A percentile compares a stretch with the other conserved stretches of the same genome.
Evolutionary conservation across 164 flowering plant species (phyloP).

Genomic region (Macadamia integrifolia): DNA sequence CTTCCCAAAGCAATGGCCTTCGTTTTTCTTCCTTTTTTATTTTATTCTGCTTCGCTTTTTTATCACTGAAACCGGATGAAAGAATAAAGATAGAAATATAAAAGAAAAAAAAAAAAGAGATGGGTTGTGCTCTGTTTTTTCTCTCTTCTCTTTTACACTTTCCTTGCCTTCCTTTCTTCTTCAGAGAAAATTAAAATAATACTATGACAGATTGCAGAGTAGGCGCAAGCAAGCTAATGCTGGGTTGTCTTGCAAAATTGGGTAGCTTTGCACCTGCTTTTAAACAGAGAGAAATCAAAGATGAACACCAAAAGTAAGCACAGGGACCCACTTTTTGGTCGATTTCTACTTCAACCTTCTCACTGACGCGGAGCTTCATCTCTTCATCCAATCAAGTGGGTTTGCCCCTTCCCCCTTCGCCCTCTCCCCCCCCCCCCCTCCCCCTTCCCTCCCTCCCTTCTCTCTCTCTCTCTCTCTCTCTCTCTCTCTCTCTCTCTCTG

Average conservation of each 20-base stretch:
- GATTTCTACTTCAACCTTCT: background rate
- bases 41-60: background rate
- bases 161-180: background rate
- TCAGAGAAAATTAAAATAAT: background rate
- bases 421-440: too few species aligned
- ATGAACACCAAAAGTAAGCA: background rate
- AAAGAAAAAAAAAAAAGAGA: background rate
- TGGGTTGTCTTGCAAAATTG: constrained; percentile 8
- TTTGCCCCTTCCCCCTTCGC: background rate
- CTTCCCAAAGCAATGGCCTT: constrained; percentile 5
- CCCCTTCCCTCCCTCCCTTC: background rate
- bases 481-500: background rate
- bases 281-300: constrained; percentile 5
- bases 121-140: background rate
- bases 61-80: background rate
- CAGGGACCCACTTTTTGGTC: constrained; percentile 5
- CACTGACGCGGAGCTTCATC: constrained; percentile 11
- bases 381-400: background rate
- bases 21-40: constrained; percentile 1
- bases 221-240: background rate
- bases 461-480: too few species aligned
- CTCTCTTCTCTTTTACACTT: background rate
- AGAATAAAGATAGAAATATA: background rate
- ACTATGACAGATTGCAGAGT: background rate
- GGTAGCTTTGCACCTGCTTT: constrained; percentile 9